Conservation (phyloP, 139 green algal species). For the Prasinococcaceae sp. region DNA sequence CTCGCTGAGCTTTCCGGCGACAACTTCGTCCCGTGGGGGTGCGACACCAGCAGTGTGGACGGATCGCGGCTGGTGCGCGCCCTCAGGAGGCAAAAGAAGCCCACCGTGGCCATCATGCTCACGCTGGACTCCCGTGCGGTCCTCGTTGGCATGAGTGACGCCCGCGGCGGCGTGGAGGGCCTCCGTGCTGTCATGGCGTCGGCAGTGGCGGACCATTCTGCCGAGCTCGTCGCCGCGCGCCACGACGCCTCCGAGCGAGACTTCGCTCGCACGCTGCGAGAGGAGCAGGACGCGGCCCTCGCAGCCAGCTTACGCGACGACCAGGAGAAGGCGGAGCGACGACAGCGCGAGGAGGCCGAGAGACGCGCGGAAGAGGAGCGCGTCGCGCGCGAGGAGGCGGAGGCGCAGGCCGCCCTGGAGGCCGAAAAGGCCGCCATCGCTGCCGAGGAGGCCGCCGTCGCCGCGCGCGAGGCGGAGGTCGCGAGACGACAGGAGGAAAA, state of each 20-base stretch:
- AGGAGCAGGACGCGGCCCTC: constrained; percentile 10
- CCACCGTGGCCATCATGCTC: background rate
- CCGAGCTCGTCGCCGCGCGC: background rate
- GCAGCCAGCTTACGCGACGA: background rate
- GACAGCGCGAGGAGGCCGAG: constrained; percentile 1
- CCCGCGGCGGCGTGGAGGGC: background rate
- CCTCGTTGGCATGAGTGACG: background rate
- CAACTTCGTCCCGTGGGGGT: constrained; percentile 2
- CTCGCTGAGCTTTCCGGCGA: background rate
- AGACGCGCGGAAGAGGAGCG: background rate
- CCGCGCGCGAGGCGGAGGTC: background rate
- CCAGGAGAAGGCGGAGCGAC: too few relatives aligned
- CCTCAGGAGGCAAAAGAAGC: background rate
- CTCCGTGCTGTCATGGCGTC: background rate
- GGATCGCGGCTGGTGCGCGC: background rate
- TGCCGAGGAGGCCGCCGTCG: background rate
- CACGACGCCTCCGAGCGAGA: background rate
- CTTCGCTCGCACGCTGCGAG: background rate
- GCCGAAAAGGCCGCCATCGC: background rate
- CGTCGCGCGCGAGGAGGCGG: background rate
- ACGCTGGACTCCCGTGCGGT: background rate
- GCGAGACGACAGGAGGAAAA: background rate
- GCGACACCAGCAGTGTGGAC: background rate
- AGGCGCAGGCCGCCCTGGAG: background rate
- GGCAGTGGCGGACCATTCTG: background rate